Conservation (phyloP, 345 rosid genomes). For the Citrus cavaleriei region DNA sequence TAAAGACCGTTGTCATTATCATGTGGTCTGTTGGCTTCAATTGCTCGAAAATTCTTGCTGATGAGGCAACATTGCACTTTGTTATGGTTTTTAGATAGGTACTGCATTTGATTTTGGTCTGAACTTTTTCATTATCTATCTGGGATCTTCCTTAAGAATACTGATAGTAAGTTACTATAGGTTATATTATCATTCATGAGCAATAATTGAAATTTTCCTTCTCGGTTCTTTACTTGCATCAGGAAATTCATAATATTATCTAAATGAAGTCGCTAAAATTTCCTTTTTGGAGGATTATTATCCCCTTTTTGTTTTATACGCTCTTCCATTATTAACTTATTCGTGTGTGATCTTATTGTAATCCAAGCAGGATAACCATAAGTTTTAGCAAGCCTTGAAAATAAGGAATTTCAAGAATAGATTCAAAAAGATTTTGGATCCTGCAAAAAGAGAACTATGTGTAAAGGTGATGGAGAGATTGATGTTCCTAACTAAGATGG, state of each 20-base stretch:
- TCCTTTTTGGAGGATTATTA: too few species aligned
- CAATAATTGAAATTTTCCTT: background rate
- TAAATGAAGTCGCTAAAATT: too few species aligned
- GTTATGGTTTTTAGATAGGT: background rate
- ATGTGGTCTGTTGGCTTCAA: conserved; percentile 91
- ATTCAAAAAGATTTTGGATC: conserved; percentile 83
- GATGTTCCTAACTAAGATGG: conserved; percentile 54
- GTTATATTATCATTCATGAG: background rate
- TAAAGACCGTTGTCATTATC: conserved; percentile 80
- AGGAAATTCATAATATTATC: background rate
- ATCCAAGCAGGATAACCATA: conserved; percentile 72
- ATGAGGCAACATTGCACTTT: conserved; percentile 46
- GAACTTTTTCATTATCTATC: background rate
- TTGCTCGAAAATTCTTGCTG: conserved; percentile 79
- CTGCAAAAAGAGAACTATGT: conserved; percentile 74
- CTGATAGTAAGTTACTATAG: background rate
- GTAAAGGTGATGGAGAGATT: conserved; percentile 81
- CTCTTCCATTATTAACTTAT: background rate
- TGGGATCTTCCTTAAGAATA: background rate
- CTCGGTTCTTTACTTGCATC: background rate
- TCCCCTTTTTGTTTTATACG: too few species aligned
- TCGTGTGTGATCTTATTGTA: conserved; percentile 2
- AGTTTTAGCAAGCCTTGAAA: conserved; percentile 87
- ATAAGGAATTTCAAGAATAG: conserved; percentile 83
- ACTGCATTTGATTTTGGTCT: background rate